These are phyloP conservation scores for Podaxis mareebaensis DNA, from an alignment of 768 basidiomycete species.

Conservation along the genomic window DNA sequence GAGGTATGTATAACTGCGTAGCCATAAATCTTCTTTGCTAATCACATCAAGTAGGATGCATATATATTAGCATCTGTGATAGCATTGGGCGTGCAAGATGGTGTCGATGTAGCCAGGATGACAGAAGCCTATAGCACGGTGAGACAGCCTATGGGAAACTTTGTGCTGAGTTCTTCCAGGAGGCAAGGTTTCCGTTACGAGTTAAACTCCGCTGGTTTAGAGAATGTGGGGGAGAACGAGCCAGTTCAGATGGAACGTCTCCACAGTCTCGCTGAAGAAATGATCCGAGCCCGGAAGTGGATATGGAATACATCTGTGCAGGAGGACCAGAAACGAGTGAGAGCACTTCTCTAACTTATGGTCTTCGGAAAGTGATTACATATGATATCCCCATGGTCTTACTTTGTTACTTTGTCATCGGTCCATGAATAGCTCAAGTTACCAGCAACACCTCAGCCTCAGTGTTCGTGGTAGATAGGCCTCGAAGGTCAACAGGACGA, in stretches of 20 bases:
- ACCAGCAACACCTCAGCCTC: background rate
- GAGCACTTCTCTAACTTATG: background rate
- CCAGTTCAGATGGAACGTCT: slow-evolving; percentile 1
- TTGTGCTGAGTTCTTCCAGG: slow-evolving; percentile 23
- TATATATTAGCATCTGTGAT: slow-evolving; percentile 30
- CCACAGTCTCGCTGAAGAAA: background rate
- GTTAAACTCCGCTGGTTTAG: slow-evolving; percentile 20
- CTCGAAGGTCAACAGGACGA: slow-evolving; percentile 28
- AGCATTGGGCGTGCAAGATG: slow-evolving; percentile 20
- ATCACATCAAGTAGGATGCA: slow-evolving; percentile 24
- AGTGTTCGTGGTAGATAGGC: slow-evolving; percentile 27
- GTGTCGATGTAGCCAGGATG: slow-evolving; percentile 25
- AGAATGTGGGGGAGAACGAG: slow-evolving; percentile 20
- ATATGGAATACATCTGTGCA: slow-evolving; percentile 8
- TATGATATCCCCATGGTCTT: too few species aligned
- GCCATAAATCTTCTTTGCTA: background rate
- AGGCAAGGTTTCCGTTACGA: slow-evolving; percentile 25
- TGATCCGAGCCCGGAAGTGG: slow-evolving; percentile 4
- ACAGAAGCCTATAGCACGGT: slow-evolving; percentile 29
- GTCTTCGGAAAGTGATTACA: too few species aligned
- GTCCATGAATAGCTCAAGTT: background rate
- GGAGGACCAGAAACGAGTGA: slow-evolving; percentile 6
- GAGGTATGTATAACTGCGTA: slow-evolving; percentile 28
- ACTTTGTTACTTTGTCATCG: background rate
- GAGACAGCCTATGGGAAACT: slow-evolving; percentile 37